Evolutionary conservation across 495 filamentous ascomycete species (phyloP), one percentile per base, ranked within the genome.

Genomic region (Trichocladium antarcticum): DNA sequence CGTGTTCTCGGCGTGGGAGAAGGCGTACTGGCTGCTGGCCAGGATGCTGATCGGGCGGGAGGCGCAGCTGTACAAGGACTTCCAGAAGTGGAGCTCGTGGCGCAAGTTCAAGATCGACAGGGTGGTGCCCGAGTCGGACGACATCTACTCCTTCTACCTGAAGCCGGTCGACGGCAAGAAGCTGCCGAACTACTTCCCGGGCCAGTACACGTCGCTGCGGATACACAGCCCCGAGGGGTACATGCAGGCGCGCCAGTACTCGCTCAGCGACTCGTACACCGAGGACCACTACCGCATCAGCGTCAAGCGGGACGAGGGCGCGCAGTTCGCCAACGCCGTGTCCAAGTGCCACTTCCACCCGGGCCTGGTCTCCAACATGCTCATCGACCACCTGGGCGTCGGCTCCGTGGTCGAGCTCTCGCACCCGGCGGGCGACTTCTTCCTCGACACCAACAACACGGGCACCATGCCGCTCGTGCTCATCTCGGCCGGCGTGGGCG

Each of bases 121-220:
- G 22, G 84, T 84, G 56, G 71, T 79, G 21, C 61, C 62, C 44
- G 82, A 87, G 63, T 71, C 75, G 6, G 72, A 75, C 2, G 78
- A 80, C 54, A 81, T 87, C 59, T 80, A 73, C 44, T 83, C 79
- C 17, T 84, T 86, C 69, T 82, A 86, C 60, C 77, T 86, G 16
- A 67, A 73, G 37, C 83, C 84, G 1, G 71, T 78, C 50, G 82
- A 87, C 49, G 74, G 69, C 43, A 63, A 73, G 51, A 64, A 70
- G 21, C 68, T 87, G 22, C 83, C 83, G 2, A 24, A 51, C 2
- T 87, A 73, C 69, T 62, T 71, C 35, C 82, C 83, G 0, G 83
- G 84, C 44, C 83, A 87, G 59, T 88, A 84, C 61, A 73, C 85
- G 56, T 79, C 76, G 24, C 61, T 88, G 37, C 74, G 74, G 46